These are phyloP conservation scores for Fusarium staphyleae DNA, from an alignment of 2,329 filamentous ascomycete species.

Conservation along the genomic window DNA sequence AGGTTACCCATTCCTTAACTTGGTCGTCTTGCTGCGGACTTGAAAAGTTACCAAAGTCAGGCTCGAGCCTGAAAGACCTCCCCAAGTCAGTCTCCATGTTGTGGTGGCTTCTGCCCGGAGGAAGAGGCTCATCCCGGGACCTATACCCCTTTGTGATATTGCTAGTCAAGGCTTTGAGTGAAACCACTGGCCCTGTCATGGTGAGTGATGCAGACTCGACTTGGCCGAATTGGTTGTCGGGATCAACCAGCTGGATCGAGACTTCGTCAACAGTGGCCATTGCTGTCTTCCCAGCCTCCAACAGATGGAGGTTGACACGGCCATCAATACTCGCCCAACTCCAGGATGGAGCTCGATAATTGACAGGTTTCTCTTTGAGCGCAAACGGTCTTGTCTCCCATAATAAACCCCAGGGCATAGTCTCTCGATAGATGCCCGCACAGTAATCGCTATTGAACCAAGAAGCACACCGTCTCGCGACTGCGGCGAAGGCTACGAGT, in stretches of 20 bases:
- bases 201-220: slow-evolving; percentile 6
- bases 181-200: slow-evolving; percentile 2
- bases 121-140: too few species aligned
- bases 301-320: not conserved
- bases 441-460: slow-evolving; percentile 10
- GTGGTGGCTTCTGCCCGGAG: too few species aligned
- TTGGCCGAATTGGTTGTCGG: slow-evolving; percentile 2
- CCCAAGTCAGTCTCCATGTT: too few species aligned
- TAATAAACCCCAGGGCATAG: slow-evolving; percentile 6
- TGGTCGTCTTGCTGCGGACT: too few species aligned
- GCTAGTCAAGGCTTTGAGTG: too few species aligned
- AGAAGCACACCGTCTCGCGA: not conserved
- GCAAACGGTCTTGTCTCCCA: not conserved
- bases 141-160: too few species aligned
- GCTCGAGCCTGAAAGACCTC: too few species aligned
- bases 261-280: not conserved
- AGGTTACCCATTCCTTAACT: too few species aligned
- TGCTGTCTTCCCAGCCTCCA: not conserved
- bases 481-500: slow-evolving; percentile 5
- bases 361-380: not conserved
- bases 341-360: slow-evolving; percentile 9
- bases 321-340: slow-evolving; percentile 9
- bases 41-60: too few species aligned
- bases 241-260: slow-evolving; percentile 1
- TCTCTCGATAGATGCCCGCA: slow-evolving; percentile 5